Evolutionary conservation across 176 grass and related monocot genomes (phyloP), one percentile per base, ranked within the genome.

Genomic region (Aegilops speltoides): DNA sequence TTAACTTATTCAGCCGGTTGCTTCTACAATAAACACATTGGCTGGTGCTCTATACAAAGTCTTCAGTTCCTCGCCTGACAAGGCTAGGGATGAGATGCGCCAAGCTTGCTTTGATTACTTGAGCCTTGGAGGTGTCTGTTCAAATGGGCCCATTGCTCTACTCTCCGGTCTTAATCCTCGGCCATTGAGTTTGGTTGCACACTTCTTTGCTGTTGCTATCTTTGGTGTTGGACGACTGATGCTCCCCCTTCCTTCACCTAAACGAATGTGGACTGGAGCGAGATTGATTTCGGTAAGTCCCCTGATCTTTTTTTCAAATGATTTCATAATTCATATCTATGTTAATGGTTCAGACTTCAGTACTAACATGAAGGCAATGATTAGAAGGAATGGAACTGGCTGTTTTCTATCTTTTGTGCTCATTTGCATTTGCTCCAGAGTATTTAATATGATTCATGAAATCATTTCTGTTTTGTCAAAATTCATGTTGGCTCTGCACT

Each of bases 61-160:
- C 20, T 99, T 99, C 73, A 88, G 90, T 72, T 86, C 97, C 40
- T 99, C 97, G 31, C 87, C 97, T 68, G 97, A 99, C 83, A 82
- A 87, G 85, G 97, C 97, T 64, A 90, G 87, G 79, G 91, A 91
- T 12, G 97, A 99, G 88, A 99, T 99, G 97, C 90, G 97, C 68
- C 87, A 99, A 69, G 97, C 97, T 38, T 99, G 97, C 82, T 99
- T 99, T 87, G 97, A 99, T 69, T 99, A 99, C 82, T 85, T 99
- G 37, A 96, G 90, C 83, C 89, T 99, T 69, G 97, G 97, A 75
- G 97, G 97, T 3, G 88, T 99, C 20, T 99, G 82, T 80, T 94
- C 97, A 32, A 91, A 74, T 46, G 97, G 97, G 6, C 94, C 97
- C 37, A 90, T 99, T 80, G 82, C 97, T 78, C 85, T 99, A 46